Evolutionary conservation across 257 asterid genomes (phyloP), one percentile per base, ranked within the genome.

Genomic region (Agastache rugosa): DNA sequence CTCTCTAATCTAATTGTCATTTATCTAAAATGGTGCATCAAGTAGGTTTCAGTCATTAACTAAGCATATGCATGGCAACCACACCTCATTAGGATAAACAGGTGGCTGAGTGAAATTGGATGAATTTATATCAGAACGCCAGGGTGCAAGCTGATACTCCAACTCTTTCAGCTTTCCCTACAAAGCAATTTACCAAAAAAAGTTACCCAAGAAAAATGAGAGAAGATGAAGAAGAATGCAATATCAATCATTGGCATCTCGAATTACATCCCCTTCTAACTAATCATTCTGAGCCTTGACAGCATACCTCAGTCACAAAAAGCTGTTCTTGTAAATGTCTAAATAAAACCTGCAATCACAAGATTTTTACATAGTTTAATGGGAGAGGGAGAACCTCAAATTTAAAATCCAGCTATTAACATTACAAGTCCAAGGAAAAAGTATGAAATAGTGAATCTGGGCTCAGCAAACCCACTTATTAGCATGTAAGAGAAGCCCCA

Each of bases 301-400:
- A 80, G 69, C 90, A 78, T 85, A 93, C 98, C 97, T 91, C 98
- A 19, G 93, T 92, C 53, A 89, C 85, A 77, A 87, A 90, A 83
- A 95, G 97, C 78, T 92, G 96, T 80, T 95, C 99, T 71, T 91
- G 98, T 87, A 95, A 86, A 85, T 95, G 98, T 83, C 97, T 85
- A 74, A 92, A 95, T 76, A 95, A 81, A 78, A 95, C 97, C 98
- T 93, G 89, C 86, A 82, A 84, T 66, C 70, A 72, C 29, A 79
- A 64, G 54, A 55, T 65, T 64, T 55, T 59, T 71, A 58, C 23
- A 73, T 19, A 72, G 67, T 61, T 65, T 27, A 59, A 56, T 61
- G 54, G 71, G 34, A 69, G 53, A 35, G 66, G 67, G 68, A 69
- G 65, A 63, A 69, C 62, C 79, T 75, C 71, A 63, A 39, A 67